Evolutionary conservation across 805 yeast genomes (phyloP), one percentile per base, ranked within the genome.

Genomic region (Candida berthetii): DNA sequence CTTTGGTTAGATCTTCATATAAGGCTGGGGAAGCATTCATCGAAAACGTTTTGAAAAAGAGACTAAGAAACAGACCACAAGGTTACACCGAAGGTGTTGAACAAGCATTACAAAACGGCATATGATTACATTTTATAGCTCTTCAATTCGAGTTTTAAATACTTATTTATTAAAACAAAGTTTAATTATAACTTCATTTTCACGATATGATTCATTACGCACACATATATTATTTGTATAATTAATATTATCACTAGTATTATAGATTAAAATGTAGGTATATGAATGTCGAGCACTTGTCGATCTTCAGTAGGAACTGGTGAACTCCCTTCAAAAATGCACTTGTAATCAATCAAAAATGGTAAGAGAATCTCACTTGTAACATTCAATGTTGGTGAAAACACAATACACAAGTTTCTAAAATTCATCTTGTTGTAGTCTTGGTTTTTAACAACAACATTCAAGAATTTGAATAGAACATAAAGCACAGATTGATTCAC

Each of bases 11-110:
- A 61, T 88, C 97, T 1, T 85, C 96, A 2, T 93, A 93, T 66
- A 93, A 93, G 64, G 99, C 99, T 22, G 99, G 99, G 45, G 99
- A 93, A 64, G 86, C 95, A 2, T 93, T 89, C 55, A 90, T 93
- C 55, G 98, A 93, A 63, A 93, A 93, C 57, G 93, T 93, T 25
- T 71, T 91, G 44, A 82, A 81, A 56, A 84, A 85, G 65, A 79
- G 93, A 62, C 15, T 19, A 17, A 34, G 27, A 34, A 17, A 22
- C 15, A 34, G 16, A 33, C 17, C 25, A 19, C 36, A 19, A 34
- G 34, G 19, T 31, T 27, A 27, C n/a, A 27, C 29, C 8, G 29
- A 27, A 27, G n/a, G 29, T 27, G 29, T 27, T 27, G 29, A 27
- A 27, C 13, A 27, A 27, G 29, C 29, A 11, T 27, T 27, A 11